A percentile compares a stretch with the other conserved stretches of the same genome.
Conservation (phyloP, 176 grass and related monocot species). For the Leersia perrieri region DNA sequence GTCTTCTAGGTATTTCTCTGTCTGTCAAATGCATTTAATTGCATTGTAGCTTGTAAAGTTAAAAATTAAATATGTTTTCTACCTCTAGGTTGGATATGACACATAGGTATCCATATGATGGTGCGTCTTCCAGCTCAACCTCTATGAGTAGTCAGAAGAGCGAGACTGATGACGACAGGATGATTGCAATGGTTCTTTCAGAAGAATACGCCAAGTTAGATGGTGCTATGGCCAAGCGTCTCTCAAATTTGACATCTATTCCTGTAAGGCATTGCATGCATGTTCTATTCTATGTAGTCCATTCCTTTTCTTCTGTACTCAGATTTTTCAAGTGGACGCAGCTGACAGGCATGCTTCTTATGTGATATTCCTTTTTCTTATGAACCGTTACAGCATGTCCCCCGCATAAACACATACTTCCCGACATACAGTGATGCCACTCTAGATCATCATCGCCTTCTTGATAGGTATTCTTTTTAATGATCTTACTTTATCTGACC, state of each 20-base stretch:
- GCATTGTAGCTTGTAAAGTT: not conserved
- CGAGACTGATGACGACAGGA: slow-evolving; percentile 75
- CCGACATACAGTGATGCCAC: slow-evolving; percentile 79
- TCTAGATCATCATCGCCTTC: slow-evolving; percentile 85
- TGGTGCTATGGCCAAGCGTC: slow-evolving; percentile 86
- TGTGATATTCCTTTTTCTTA: slow-evolving; percentile 20
- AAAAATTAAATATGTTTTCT: not conserved
- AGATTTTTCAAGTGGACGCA: slow-evolving; percentile 11
- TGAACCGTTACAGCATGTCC: slow-evolving; percentile 67
- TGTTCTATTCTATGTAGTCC: slow-evolving; percentile 16
- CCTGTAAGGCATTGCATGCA: slow-evolving; percentile 60
- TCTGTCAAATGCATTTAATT: not conserved
- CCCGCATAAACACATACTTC: slow-evolving; percentile 85
- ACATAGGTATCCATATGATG: slow-evolving; percentile 47
- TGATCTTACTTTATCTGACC: slow-evolving; percentile 14
- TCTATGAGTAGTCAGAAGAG: slow-evolving; percentile 55
- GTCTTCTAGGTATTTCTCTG: not conserved
- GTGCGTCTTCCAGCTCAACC: slow-evolving; percentile 76
- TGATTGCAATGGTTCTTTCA: slow-evolving; percentile 95
- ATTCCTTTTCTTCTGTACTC: slow-evolving; percentile 6
- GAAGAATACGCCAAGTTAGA: slow-evolving; percentile 95
- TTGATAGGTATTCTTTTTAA: slow-evolving; percentile 62
- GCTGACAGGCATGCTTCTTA: not conserved
- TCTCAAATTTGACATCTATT: slow-evolving; percentile 76
- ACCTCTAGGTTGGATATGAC: slow-evolving; percentile 46